phyloP scores from a whole-genome alignment of 345 rosid species.

The Camelina laxa region DNA sequence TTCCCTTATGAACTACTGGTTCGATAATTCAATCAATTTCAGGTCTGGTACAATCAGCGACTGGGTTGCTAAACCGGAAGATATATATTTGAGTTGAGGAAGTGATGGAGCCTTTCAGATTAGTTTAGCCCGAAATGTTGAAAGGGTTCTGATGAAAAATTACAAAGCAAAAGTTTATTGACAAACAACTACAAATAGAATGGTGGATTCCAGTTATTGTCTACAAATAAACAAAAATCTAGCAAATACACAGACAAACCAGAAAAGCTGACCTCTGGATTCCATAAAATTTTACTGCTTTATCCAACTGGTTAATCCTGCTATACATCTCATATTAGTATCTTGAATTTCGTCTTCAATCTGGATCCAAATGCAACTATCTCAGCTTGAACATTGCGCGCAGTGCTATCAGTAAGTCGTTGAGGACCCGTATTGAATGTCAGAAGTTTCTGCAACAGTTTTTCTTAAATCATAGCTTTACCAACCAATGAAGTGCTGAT shows the following conservation, averaged over 20 bases:
- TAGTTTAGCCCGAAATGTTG: too few relatives aligned
- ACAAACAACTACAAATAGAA: conserved; percentile 22
- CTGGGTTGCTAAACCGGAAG: too few relatives aligned
- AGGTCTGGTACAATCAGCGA: too few relatives aligned
- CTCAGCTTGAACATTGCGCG: background rate
- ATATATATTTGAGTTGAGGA: too few relatives aligned
- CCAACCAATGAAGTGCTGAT: conserved; percentile 20
- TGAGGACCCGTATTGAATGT: conserved; percentile 4
- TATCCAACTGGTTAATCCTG: background rate
- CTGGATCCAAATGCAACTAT: background rate
- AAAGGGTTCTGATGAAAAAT: too few relatives aligned
- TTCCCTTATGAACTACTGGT: too few relatives aligned
- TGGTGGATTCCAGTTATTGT: background rate
- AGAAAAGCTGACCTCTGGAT: conserved; percentile 3
- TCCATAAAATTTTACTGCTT: background rate
- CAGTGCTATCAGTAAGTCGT: conserved; percentile 14
- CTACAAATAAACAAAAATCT: background rate
- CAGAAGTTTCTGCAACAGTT: conserved; percentile 17
- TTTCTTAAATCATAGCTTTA: background rate
- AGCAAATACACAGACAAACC: background rate
- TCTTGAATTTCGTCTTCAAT: conserved; percentile 4
- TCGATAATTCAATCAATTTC: too few relatives aligned
- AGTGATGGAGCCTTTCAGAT: too few relatives aligned
- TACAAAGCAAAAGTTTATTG: background rate
- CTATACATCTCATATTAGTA: conserved; percentile 1